Evolutionary conservation across 1,139 yeast genomes (phyloP).

Genomic region (Pichia sp.): DNA sequence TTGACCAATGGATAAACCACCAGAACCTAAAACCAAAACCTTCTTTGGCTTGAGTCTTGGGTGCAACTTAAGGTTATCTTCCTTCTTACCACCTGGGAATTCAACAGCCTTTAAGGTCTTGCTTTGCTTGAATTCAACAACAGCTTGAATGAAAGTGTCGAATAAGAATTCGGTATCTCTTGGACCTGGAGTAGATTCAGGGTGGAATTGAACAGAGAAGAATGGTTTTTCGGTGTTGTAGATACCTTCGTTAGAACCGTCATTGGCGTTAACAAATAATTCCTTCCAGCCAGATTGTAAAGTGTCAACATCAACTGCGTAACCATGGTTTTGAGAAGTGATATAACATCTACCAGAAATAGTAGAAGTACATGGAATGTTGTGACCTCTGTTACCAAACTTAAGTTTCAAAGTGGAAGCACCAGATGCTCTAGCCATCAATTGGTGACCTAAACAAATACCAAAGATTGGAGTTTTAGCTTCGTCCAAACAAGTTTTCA

Average conservation of each 20-base stretch:
- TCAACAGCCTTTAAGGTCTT: slow-evolving; percentile 56
- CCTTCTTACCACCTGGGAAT: slow-evolving; percentile 84
- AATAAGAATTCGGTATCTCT: slow-evolving; percentile 97
- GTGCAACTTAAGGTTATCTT: slow-evolving; percentile 62
- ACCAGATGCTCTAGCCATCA: slow-evolving; percentile 92
- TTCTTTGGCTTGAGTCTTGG: slow-evolving; percentile 84
- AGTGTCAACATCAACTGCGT: slow-evolving; percentile 81
- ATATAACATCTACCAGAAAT: slow-evolving; percentile 95
- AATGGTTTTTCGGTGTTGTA: slow-evolving; percentile 81
- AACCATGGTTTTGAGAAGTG: slow-evolving; percentile 99
- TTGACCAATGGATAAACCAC: slow-evolving; percentile 98
- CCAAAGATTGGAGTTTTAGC: slow-evolving; percentile 84
- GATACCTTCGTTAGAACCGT: slow-evolving; percentile 97
- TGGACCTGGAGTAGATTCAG: slow-evolving; percentile 99
- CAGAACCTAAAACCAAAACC: slow-evolving; percentile 94
- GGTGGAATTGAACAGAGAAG: slow-evolving; percentile 99
- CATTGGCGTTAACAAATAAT: slow-evolving; percentile 91
- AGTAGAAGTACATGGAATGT: slow-evolving; percentile 93
- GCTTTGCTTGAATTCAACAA: slow-evolving; percentile 52
- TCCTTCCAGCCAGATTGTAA: slow-evolving; percentile 84
- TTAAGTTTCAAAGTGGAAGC: slow-evolving; percentile 87
- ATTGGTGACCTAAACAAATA: slow-evolving; percentile 98
- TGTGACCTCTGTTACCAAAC: slow-evolving; percentile 99
- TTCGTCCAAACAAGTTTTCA: slow-evolving; percentile 47
- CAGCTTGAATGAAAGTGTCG: slow-evolving; percentile 84